A percentile compares a stretch with the other conserved stretches of the same genome.
These are phyloP conservation scores for Grosmannia penicillata DNA, from an alignment of 2,329 filamentous ascomycete species.

Conservation along the genomic window DNA sequence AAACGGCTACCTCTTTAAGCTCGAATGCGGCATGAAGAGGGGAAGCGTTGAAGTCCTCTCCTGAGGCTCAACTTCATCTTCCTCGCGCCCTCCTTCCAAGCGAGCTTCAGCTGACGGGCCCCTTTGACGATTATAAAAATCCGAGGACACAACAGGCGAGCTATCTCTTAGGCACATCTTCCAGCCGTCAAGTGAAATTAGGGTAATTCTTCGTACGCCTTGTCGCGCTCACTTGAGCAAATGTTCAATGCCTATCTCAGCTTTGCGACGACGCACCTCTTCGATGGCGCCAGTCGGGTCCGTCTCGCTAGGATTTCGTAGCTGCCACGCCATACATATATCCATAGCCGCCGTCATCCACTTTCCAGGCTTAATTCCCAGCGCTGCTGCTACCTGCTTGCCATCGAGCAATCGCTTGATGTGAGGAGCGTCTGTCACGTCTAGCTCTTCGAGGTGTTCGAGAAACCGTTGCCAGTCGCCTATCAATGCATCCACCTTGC, in stretches of 20 bases:
- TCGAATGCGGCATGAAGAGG: too few species aligned
- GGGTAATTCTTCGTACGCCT: too few species aligned
- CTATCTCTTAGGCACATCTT: too few species aligned
- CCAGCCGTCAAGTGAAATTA: too few species aligned
- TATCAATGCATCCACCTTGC: constrained; percentile 29
- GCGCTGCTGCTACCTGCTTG: constrained; percentile 50
- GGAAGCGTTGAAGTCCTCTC: too few species aligned
- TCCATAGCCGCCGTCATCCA: constrained; percentile 77
- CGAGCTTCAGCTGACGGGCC: too few species aligned
- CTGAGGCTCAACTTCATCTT: too few species aligned
- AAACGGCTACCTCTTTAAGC: too few species aligned
- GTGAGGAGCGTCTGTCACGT: constrained; percentile 41
- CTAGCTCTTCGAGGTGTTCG: constrained; percentile 36
- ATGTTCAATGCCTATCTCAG: constrained; percentile 32
- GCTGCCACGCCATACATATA: constrained; percentile 74
- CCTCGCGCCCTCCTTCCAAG: too few species aligned
- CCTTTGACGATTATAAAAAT: too few species aligned
- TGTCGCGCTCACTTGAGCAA: constrained; percentile 1
- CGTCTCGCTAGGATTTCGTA: constrained; percentile 56
- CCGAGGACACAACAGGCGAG: too few species aligned
- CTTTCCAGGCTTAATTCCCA: constrained; percentile 58
- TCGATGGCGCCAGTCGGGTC: constrained; percentile 45
- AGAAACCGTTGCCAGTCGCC: constrained; percentile 39
- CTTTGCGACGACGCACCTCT: constrained; percentile 35
- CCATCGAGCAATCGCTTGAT: constrained; percentile 60